phyloP scores from a whole-genome alignment of 208 protist genomes.

The Trichomonas gallinae region DNA sequence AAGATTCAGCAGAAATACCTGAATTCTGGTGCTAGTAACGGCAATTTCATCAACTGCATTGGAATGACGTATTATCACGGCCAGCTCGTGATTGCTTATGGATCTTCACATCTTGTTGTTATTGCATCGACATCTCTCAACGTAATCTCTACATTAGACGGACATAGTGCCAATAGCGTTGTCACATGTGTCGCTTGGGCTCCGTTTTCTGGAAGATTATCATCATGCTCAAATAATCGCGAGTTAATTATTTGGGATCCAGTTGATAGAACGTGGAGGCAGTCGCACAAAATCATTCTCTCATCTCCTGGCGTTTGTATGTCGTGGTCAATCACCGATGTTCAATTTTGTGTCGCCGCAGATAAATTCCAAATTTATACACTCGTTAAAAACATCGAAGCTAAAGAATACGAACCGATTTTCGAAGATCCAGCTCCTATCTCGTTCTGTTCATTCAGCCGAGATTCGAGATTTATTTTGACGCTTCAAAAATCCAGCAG shows the following conservation, averaged over 20 bases:
- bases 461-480: slow-evolving; percentile 16
- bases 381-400: background rate
- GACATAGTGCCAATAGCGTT: background rate
- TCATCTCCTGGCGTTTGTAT: background rate
- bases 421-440: background rate
- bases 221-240: background rate
- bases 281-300: background rate
- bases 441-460: background rate
- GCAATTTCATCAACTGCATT: background rate
- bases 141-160: background rate
- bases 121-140: background rate
- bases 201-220: background rate
- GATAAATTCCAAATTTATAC: background rate
- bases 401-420: background rate
- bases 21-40: background rate
- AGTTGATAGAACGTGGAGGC: background rate
- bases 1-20: background rate
- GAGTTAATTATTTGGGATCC: background rate
- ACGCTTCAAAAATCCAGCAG: background rate
- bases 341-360: background rate
- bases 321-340: background rate
- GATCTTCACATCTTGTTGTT: background rate
- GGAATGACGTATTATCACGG: background rate
- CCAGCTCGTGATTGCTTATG: background rate
- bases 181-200: background rate